Evolutionary conservation across 2,329 filamentous ascomycete genomes (phyloP).

Genomic region (Colletotrichum cordylinicola): DNA sequence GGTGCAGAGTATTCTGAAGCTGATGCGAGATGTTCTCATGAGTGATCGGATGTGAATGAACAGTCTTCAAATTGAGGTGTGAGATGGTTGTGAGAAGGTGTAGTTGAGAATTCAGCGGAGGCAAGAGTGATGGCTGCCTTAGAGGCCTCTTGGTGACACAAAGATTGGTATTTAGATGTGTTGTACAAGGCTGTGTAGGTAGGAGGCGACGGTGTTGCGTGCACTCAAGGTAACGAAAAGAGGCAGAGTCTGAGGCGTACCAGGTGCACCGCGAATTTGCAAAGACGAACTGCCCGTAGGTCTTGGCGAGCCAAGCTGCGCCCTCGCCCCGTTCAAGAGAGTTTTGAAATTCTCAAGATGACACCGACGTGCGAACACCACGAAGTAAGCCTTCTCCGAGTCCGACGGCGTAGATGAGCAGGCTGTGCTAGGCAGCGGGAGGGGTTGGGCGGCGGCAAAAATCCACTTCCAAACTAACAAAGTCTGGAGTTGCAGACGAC

Average conservation of each 20-base stretch:
- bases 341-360: background rate
- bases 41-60: background rate
- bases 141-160: background rate
- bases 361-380: background rate
- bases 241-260: slow-evolving; percentile 5
- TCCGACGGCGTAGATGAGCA: background rate
- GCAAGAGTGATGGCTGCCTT: background rate
- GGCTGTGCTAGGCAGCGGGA: slow-evolving; percentile 14
- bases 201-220: background rate
- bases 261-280: background rate
- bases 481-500: background rate
- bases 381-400: background rate
- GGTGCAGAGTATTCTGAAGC: background rate
- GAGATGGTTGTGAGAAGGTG: background rate
- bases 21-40: background rate
- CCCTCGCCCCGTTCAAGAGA: slow-evolving; percentile 15
- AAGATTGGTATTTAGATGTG: slow-evolving; percentile 2
- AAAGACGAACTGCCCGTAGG: background rate
- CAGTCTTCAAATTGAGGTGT: background rate
- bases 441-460: background rate
- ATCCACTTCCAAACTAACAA: background rate
- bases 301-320: slow-evolving; percentile 7
- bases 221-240: background rate
- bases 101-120: background rate
- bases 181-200: background rate